Conservation (phyloP, 208 protist genomes). For the Trypanosoma melophagium region DNA sequence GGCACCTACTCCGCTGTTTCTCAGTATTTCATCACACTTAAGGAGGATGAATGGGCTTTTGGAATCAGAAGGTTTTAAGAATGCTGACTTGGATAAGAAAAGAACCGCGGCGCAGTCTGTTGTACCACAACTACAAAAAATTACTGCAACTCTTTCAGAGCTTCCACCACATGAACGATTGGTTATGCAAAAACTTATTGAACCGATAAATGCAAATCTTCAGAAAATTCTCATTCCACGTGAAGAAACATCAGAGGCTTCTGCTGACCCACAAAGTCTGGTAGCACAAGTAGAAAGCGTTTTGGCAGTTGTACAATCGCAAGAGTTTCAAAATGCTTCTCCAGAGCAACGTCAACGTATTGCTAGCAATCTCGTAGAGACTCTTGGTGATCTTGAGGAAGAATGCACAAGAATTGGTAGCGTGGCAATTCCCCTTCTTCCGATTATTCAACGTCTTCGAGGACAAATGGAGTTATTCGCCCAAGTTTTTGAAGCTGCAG, state of each 20-base stretch:
- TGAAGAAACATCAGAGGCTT: not conserved
- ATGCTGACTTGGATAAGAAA: slow-evolving; percentile 29
- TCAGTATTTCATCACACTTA: slow-evolving; percentile 37
- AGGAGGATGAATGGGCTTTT: slow-evolving; percentile 43
- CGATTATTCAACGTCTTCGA: slow-evolving; percentile 21
- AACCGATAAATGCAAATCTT: slow-evolving; percentile 45
- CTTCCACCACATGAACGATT: slow-evolving; percentile 40
- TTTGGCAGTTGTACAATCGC: slow-evolving; percentile 36
- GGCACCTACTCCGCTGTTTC: slow-evolving; percentile 26
- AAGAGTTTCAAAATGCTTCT: slow-evolving; percentile 37
- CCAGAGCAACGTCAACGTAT: slow-evolving; percentile 29
- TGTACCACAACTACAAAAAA: slow-evolving; percentile 52
- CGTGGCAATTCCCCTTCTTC: slow-evolving; percentile 22
- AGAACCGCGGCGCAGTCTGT: slow-evolving; percentile 29
- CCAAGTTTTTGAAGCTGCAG: slow-evolving; percentile 23
- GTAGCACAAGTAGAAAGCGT: slow-evolving; percentile 44
- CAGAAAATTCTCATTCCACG: slow-evolving; percentile 6
- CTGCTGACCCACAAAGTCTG: slow-evolving; percentile 25
- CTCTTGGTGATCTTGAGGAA: slow-evolving; percentile 26
- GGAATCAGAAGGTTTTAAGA: slow-evolving; percentile 35
- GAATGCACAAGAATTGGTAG: slow-evolving; percentile 34
- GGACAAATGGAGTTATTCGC: slow-evolving; percentile 11
- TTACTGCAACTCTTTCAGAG: slow-evolving; percentile 33
- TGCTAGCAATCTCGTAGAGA: slow-evolving; percentile 22
- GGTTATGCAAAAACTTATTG: slow-evolving; percentile 37